Evolutionary conservation across 208 protist genomes (phyloP).

Genomic region (Trypanosoma boissoni): DNA sequence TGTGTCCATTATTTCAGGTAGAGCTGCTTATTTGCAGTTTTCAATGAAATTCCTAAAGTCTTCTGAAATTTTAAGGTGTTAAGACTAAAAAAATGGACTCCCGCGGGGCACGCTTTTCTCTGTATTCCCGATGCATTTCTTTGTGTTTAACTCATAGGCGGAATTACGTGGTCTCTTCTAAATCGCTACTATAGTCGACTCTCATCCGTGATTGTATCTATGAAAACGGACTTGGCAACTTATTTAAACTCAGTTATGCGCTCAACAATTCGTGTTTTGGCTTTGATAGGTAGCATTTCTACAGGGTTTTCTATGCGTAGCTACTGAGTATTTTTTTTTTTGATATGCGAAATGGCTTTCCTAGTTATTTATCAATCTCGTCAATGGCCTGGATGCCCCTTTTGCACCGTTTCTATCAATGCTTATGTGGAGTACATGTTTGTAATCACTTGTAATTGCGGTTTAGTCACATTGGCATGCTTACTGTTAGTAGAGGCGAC

Average conservation of each 20-base stretch:
- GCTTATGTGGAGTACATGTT: conserved; percentile 54
- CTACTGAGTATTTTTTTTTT: conserved; percentile 51
- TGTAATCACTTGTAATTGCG: conserved; percentile 26
- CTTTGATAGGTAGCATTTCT: conserved; percentile 34
- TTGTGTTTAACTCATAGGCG: conserved; percentile 27
- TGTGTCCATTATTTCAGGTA: too few relatives aligned
- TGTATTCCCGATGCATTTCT: conserved; percentile 24
- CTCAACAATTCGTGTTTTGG: conserved; percentile 30
- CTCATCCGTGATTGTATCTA: conserved; percentile 10
- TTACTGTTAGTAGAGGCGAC: conserved; percentile 59
- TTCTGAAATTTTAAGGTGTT: too few relatives aligned
- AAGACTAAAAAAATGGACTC: too few relatives aligned
- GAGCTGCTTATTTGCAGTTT: too few relatives aligned
- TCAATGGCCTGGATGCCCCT: conserved; percentile 36
- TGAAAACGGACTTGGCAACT: conserved; percentile 39
- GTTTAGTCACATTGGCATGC: conserved; percentile 36
- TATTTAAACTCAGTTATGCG: conserved; percentile 42
- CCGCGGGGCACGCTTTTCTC: not conserved
- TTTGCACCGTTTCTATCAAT: conserved; percentile 40
- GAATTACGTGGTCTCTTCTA: conserved; percentile 29
- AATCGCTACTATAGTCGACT: conserved; percentile 32
- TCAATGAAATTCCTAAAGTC: too few relatives aligned
- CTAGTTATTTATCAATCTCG: conserved; percentile 31
- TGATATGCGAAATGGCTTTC: conserved; percentile 31
- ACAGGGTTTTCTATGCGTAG: conserved; percentile 32